Evolutionary conservation across 768 basidiomycete genomes (phyloP).

Genomic region (Imleria badia): DNA sequence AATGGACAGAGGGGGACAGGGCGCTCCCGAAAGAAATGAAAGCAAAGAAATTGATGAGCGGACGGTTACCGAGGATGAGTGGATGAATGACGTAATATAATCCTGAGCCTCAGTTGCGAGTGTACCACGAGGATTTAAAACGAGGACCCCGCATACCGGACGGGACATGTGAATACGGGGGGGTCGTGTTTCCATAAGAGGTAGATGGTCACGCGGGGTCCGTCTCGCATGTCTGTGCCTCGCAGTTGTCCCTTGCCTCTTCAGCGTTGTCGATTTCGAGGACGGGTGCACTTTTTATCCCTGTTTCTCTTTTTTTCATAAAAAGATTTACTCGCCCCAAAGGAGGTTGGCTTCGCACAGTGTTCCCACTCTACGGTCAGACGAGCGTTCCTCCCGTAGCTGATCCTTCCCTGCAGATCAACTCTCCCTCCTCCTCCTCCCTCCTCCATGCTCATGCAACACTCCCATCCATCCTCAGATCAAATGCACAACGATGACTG

Average conservation of each 20-base stretch:
- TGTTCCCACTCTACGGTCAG: neutral
- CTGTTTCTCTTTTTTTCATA: slow-evolving; percentile 2
- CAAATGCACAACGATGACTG: slow-evolving; percentile 44
- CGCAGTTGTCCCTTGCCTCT: slow-evolving; percentile 17
- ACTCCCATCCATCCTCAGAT: slow-evolving; percentile 16
- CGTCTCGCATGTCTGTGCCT: slow-evolving; percentile 16
- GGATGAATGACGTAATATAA: slow-evolving; percentile 6
- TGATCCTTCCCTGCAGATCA: neutral
- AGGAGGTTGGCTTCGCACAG: neutral
- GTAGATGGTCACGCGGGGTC: slow-evolving; percentile 12
- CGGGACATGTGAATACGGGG: slow-evolving; percentile 30
- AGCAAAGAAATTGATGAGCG: neutral
- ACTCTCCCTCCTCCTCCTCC: slow-evolving; percentile 9
- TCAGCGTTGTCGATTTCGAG: slow-evolving; percentile 13
- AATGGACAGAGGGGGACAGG: neutral
- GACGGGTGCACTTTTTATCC: neutral
- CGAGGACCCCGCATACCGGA: slow-evolving; percentile 15
- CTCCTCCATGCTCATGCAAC: slow-evolving; percentile 15
- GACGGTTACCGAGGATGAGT: slow-evolving; percentile 15
- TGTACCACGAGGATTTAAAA: slow-evolving; percentile 21
- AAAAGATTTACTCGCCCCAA: slow-evolving; percentile 19
- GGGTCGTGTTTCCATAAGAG: slow-evolving; percentile 14
- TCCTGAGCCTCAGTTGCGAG: slow-evolving; percentile 11
- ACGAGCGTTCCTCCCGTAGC: neutral
- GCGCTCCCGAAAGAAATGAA: slow-evolving; percentile 15